Percentiles rank a stretch among this genome's conserved stretches.
These are phyloP conservation scores for Phaffia tasmanica DNA, from an alignment of 768 basidiomycete species.

Conservation along the genomic window DNA sequence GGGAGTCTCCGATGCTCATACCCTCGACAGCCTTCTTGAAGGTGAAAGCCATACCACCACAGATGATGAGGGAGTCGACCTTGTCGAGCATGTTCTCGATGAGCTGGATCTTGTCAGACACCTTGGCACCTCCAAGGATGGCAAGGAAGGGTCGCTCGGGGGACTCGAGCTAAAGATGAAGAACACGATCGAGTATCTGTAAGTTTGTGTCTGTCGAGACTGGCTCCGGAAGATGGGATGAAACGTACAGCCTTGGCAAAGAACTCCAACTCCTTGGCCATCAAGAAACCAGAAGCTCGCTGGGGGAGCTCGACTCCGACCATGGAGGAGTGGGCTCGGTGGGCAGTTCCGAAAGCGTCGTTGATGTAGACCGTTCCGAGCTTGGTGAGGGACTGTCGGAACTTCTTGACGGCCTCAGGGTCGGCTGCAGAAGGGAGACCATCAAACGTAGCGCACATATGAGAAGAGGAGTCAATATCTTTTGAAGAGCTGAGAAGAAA, in stretches of 20 bases:
- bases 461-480: not conserved
- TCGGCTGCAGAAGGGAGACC: slow-evolving; percentile 44
- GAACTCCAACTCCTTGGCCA: slow-evolving; percentile 98
- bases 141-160: slow-evolving; percentile 95
- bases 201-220: too few relatives aligned
- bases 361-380: slow-evolving; percentile 97
- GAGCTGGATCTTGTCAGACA: slow-evolving; percentile 96
- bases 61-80: slow-evolving; percentile 91
- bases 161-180: too few relatives aligned
- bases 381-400: slow-evolving; percentile 75
- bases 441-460: not conserved
- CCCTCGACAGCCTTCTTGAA: slow-evolving; percentile 90
- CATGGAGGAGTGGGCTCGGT: slow-evolving; percentile 97
- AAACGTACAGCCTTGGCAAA: slow-evolving; percentile 90
- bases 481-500: too few relatives aligned
- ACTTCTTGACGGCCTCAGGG: slow-evolving; percentile 61
- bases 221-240: not conserved
- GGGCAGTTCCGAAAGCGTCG: slow-evolving; percentile 97
- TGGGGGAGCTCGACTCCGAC: slow-evolving; percentile 88
- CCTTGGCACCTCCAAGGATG: slow-evolving; percentile 96
- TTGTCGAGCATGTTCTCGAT: slow-evolving; percentile 99
- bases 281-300: slow-evolving; percentile 86
- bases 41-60: slow-evolving; percentile 98
- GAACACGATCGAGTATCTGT: too few relatives aligned
- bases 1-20: slow-evolving; percentile 74